A percentile compares a stretch with the other conserved stretches of the same genome.
Evolutionary conservation across 2,329 filamentous ascomycete genomes (phyloP).

Genomic region (Zopfia rhizophila): DNA sequence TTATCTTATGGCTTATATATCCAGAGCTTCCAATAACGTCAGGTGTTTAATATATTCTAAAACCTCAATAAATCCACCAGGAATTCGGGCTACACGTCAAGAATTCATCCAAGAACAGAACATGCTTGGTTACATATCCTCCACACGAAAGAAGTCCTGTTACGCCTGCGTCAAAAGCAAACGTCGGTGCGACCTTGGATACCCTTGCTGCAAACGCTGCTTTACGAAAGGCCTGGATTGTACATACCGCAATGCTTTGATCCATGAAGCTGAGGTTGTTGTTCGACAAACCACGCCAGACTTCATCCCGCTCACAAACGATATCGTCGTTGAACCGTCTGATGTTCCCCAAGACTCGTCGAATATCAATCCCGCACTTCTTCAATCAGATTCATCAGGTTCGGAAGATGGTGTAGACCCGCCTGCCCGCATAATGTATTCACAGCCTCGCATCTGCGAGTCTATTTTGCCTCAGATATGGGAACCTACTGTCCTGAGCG

Average conservation of each 20-base stretch:
- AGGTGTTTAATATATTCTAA: no score
- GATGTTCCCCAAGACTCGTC: neutral
- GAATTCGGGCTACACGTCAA: no score
- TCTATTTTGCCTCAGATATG: constrained; percentile 25
- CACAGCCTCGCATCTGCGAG: constrained; percentile 4
- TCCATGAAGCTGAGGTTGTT: constrained; percentile 36
- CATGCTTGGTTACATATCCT: constrained; percentile 45
- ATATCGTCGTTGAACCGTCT: constrained; percentile 2
- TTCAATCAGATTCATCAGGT: constrained; percentile 14
- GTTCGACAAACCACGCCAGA: constrained; percentile 36
- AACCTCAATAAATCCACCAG: no score
- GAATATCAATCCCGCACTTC: constrained; percentile 9
- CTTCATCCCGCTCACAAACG: constrained; percentile 17
- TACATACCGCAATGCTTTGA: constrained; percentile 35
- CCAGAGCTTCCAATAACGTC: no score
- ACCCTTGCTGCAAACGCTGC: constrained; percentile 41
- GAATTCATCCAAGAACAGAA: no score
- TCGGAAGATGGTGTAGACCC: constrained; percentile 26
- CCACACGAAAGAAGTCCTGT: constrained; percentile 44
- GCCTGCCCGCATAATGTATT: constrained; percentile 21
- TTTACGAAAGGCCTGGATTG: constrained; percentile 39
- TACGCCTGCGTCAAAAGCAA: constrained; percentile 41
- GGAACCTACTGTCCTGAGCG: constrained; percentile 26
- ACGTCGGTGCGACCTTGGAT: constrained; percentile 42
- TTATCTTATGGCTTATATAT: no score